Evolutionary conservation across 2,329 filamentous ascomycete species (phyloP), one percentile per base, ranked within the genome.

Genomic region (Triangularia setosa): DNA sequence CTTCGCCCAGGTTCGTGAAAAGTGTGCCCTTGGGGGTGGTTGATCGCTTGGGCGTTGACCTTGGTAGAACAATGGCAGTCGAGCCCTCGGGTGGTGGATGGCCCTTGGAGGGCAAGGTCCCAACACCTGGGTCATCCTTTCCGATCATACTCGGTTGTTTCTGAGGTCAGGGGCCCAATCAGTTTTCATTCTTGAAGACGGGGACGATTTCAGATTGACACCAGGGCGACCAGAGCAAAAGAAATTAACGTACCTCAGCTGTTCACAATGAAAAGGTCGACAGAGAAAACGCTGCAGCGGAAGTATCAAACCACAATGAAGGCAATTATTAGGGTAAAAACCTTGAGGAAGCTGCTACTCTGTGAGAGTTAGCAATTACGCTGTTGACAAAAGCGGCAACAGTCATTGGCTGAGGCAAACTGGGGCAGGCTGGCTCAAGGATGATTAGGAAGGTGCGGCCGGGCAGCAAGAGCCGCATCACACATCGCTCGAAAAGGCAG

Each of bases 1-100:
- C 78, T 35, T 79, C 77, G 25, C 72, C 71, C 0, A 80, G 69
- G 60, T 76, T 74, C 25, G 72, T 71, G 63, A 79, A 80, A 27
- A 76, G 70, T 5, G 71, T 72, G 3, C 73, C 74, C 27, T 75
- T 75, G 9, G 74, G 75, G 8, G 72, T 75, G 4, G 69, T 57
- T 63, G 59, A 68, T 24, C 40, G 21, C n/a, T 48, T 48, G n/a
- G 40, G 40, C 7, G n/a, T 18, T 48, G 40, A 18, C n/a, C 6
- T 18, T 21, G 40, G n/a, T 21, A n/a, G 40, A 6, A 48, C n/a
- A 9, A 48, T 48, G n/a, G 23, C 52, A 53, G 40, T 21, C 16
- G 58, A 27, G 40, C 11, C 28, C 23, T 27, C 58, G 40, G 40
- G 7, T 18, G 24, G n/a, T 24, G 25, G 24, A 25, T 28, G 16